Evolutionary conservation across 2,329 filamentous ascomycete species (phyloP).

Genomic region (Aspergillus latus): DNA sequence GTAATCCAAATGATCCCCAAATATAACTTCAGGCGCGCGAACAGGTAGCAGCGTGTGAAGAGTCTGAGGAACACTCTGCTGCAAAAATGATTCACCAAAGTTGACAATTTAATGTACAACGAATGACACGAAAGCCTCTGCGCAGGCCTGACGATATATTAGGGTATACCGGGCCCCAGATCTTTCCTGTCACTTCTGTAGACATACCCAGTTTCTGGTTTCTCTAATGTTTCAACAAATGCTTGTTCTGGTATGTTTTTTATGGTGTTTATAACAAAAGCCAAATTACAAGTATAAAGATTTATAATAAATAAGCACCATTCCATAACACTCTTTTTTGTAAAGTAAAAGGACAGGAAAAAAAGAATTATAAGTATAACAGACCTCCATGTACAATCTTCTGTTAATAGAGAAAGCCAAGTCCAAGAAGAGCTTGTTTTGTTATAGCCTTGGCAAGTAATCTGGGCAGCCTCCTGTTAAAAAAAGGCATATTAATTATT

Average conservation of each 20-base stretch:
- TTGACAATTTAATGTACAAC: slow-evolving; percentile 36
- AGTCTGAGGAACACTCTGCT: slow-evolving; percentile 21
- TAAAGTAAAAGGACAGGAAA: too few relatives aligned
- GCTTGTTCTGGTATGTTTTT: slow-evolving; percentile 18
- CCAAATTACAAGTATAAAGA: slow-evolving; percentile 24
- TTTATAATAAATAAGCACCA: neutral
- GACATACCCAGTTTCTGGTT: slow-evolving; percentile 28
- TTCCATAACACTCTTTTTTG: neutral
- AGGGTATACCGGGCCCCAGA: slow-evolving; percentile 23
- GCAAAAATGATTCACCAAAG: slow-evolving; percentile 41
- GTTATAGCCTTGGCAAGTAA: slow-evolving; percentile 45
- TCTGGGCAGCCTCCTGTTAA: slow-evolving; percentile 39
- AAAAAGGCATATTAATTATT: slow-evolving; percentile 36
- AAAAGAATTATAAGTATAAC: neutral
- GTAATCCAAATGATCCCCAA: slow-evolving; percentile 33
- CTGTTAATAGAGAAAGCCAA: slow-evolving; percentile 41
- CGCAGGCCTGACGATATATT: slow-evolving; percentile 28
- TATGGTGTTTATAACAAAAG: slow-evolving; percentile 23
- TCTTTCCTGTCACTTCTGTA: slow-evolving; percentile 23
- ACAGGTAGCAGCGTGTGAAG: slow-evolving; percentile 38
- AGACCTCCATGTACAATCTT: slow-evolving; percentile 44
- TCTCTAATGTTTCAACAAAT: slow-evolving; percentile 25
- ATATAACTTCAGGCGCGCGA: slow-evolving; percentile 42
- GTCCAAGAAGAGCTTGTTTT: slow-evolving; percentile 40
- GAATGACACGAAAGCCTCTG: slow-evolving; percentile 15